Percentiles rank a stretch among this genome's conserved stretches.
Evolutionary conservation across 176 grass and related monocot genomes (phyloP).

Genomic region (Ampelocalamus luodianensis): DNA sequence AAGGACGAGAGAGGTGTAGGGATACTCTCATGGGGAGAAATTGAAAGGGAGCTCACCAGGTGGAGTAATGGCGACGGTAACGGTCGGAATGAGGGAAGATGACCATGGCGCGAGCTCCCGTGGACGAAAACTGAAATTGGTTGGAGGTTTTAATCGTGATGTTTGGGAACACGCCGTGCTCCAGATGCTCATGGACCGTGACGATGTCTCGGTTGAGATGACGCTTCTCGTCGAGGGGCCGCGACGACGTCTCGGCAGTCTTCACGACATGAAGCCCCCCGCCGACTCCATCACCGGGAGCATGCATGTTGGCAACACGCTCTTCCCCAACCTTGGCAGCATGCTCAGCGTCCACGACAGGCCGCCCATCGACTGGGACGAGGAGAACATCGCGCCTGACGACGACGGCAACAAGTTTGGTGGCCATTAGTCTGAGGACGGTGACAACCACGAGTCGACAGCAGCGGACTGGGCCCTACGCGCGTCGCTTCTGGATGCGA

Average conservation of each 20-base stretch:
- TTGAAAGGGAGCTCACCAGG: too few species aligned
- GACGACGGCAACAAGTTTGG: not conserved
- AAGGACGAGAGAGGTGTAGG: too few species aligned
- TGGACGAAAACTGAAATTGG: too few species aligned
- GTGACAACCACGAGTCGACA: too few species aligned
- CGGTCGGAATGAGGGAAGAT: too few species aligned
- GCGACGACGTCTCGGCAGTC: slow-evolving; percentile 42
- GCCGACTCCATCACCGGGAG: not conserved
- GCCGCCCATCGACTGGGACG: slow-evolving; percentile 46
- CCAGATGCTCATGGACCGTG: slow-evolving; percentile 61
- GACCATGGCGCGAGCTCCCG: too few species aligned
- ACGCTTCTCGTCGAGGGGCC: slow-evolving; percentile 82
- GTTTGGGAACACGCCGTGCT: not conserved
- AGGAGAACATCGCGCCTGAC: slow-evolving; percentile 31
- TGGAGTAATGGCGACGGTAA: too few species aligned
- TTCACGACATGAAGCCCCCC: slow-evolving; percentile 43
- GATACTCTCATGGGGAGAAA: too few species aligned
- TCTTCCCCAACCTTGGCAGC: slow-evolving; percentile 76
- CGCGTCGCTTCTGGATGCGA: slow-evolving; percentile 40
- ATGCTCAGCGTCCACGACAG: slow-evolving; percentile 62
- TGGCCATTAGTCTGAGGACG: too few species aligned
- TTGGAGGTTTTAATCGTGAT: too few species aligned
- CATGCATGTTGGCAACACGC: slow-evolving; percentile 8
- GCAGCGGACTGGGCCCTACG: not conserved
- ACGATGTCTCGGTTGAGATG: slow-evolving; percentile 79